Evolutionary conservation across 2,329 filamentous ascomycete genomes (phyloP).

Genomic region (Chaetomiaceae sp.): DNA sequence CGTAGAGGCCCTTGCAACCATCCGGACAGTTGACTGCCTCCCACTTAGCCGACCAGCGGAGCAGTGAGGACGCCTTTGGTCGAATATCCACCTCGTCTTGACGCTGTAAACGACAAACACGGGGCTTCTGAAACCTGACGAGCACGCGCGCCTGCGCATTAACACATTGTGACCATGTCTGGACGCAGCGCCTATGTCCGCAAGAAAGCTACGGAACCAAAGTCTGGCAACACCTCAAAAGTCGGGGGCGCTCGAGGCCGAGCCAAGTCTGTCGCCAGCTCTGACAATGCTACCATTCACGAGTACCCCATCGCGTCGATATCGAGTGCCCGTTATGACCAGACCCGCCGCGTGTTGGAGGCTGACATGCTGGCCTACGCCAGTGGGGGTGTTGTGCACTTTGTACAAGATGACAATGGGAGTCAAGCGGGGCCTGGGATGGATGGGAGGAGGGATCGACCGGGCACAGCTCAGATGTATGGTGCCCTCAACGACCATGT

Average conservation of each 20-base stretch:
- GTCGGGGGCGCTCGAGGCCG: constrained; percentile 27
- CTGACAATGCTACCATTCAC: constrained; percentile 36
- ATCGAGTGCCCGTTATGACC: constrained; percentile 31
- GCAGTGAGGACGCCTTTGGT: too few species aligned
- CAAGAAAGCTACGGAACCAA: constrained; percentile 52
- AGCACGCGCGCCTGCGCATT: too few species aligned
- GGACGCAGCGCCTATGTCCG: constrained; percentile 54
- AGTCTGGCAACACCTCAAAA: constrained; percentile 34
- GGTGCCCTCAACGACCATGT: constrained; percentile 40
- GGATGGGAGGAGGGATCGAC: constrained; percentile 31
- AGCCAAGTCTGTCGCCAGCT: constrained; percentile 36
- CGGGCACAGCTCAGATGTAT: constrained; percentile 21
- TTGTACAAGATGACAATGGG: constrained; percentile 27
- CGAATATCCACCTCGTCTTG: too few species aligned
- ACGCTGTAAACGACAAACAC: too few species aligned
- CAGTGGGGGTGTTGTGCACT: constrained; percentile 18
- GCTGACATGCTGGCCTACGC: constrained; percentile 28
- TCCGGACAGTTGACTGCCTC: too few species aligned
- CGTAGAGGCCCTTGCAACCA: too few species aligned
- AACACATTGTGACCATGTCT: constrained; percentile 50
- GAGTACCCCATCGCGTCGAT: constrained; percentile 32
- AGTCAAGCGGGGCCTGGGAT: constrained; percentile 38
- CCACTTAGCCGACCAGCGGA: too few species aligned
- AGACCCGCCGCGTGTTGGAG: constrained; percentile 2
- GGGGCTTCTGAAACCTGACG: too few species aligned